phyloP scores from a whole-genome alignment of 345 rosid genomes.

The Melastoma malabathricum region DNA sequence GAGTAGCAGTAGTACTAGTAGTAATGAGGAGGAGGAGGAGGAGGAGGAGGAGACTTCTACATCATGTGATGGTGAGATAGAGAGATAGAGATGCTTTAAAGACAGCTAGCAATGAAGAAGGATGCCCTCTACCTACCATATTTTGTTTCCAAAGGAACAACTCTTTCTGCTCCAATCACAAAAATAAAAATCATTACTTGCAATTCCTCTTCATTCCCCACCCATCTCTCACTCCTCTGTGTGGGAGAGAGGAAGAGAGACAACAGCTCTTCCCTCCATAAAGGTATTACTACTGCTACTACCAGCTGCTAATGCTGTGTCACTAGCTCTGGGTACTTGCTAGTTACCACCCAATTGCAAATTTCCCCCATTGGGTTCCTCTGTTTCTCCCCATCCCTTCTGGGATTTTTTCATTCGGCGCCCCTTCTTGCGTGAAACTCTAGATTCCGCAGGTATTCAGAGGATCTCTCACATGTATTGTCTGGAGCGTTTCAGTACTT shows the following conservation, averaged over 20 bases:
- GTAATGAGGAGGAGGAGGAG: constrained; percentile 1
- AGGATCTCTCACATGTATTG: no score
- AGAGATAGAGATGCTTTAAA: constrained; percentile 14
- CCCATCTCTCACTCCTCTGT: neutral
- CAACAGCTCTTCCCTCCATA: no score
- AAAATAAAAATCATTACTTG: neutral
- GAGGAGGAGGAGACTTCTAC: constrained; percentile 30
- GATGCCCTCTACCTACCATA: constrained; percentile 27
- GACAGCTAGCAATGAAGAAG: constrained; percentile 67
- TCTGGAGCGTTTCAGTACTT: no score
- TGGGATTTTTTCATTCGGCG: no score
- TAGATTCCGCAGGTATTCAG: no score
- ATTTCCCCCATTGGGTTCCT: neutral
- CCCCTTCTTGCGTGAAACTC: no score
- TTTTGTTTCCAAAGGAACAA: neutral
- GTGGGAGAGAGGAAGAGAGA: no score
- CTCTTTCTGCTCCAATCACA: no score
- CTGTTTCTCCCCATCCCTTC: neutral
- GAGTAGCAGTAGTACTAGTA: no score
- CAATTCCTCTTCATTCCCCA: constrained; percentile 1
- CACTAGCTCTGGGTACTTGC: no score
- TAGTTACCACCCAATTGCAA: neutral
- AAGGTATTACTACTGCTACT: no score
- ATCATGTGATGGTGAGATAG: constrained; percentile 25
- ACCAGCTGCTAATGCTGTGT: no score